Percentiles rank a stretch among this genome's conserved stretches.
phyloP scores from a whole-genome alignment of 495 filamentous ascomycete genomes.

The Aspergillus saccharolyticus region DNA sequence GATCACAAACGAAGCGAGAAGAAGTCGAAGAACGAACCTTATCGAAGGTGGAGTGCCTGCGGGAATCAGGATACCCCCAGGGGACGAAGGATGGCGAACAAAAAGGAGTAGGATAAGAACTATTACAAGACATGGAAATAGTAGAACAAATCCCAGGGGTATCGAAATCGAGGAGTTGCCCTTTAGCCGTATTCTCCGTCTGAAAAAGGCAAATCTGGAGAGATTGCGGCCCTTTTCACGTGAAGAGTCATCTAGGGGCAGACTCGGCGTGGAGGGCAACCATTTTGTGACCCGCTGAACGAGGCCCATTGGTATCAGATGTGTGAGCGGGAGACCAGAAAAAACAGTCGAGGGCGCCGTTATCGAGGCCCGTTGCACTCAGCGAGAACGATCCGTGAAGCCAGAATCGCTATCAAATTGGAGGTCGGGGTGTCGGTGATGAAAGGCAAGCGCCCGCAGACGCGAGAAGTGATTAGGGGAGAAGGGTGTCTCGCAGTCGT shows the following conservation, averaged over 20 bases:
- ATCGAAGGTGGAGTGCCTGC: constrained; percentile 87
- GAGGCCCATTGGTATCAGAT: constrained; percentile 52
- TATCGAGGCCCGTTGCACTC: constrained; percentile 23
- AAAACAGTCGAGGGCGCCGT: constrained; percentile 16
- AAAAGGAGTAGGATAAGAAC: constrained; percentile 87
- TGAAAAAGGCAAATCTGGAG: constrained; percentile 75
- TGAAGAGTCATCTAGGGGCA: constrained; percentile 57
- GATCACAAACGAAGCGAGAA: not conserved
- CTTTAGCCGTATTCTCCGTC: constrained; percentile 82
- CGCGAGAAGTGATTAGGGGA: constrained; percentile 10
- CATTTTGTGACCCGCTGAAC: constrained; percentile 60
- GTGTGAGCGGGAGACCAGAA: constrained; percentile 23
- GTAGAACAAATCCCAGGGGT: constrained; percentile 83
- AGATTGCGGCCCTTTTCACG: constrained; percentile 48
- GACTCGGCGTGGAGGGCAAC: constrained; percentile 54
- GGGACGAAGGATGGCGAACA: constrained; percentile 79
- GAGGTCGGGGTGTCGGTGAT: not conserved
- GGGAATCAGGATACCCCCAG: constrained; percentile 80
- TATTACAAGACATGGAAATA: constrained; percentile 90
- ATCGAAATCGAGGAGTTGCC: constrained; percentile 93
- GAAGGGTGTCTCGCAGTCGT: not conserved
- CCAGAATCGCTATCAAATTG: constrained; percentile 5
- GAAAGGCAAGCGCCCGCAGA: constrained; percentile 11
- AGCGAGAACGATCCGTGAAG: constrained; percentile 15
- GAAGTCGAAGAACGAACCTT: constrained; percentile 52